Percentiles rank a stretch among this genome's conserved stretches.
These are phyloP conservation scores for Spergularia azorica DNA, from an alignment of 179 eudicot genomes.

Conservation along the genomic window DNA sequence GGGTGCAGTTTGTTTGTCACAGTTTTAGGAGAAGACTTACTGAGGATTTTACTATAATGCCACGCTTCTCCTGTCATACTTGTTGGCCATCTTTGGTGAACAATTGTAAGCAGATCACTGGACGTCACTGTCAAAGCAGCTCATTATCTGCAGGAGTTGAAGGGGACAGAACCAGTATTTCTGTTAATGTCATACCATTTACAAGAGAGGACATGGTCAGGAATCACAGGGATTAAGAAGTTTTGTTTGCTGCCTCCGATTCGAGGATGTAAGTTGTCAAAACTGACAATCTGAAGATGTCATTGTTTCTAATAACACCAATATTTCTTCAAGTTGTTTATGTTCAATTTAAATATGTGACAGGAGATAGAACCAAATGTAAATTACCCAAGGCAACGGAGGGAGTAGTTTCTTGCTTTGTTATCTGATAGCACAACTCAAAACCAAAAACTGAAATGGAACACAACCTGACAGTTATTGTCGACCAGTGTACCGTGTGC, in stretches of 20 bases:
- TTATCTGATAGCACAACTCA: background rate
- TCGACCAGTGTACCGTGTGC: too few relatives aligned
- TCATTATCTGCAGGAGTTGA: constrained; percentile 19
- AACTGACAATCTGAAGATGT: background rate
- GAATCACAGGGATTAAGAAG: constrained; percentile 1
- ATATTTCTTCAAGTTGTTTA: too few relatives aligned
- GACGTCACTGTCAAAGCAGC: background rate
- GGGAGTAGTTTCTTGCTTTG: background rate
- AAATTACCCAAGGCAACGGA: too few relatives aligned
- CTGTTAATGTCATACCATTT: constrained; percentile 17
- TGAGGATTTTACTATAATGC: background rate
- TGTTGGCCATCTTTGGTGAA: constrained; percentile 35
- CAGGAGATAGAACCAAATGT: too few relatives aligned
- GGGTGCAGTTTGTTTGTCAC: constrained; percentile 31
- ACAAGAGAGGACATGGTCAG: constrained; percentile 24
- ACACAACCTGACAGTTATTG: too few relatives aligned
- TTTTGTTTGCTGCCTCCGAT: background rate
- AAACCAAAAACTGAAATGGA: background rate
- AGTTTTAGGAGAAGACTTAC: background rate
- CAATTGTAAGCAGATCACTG: constrained; percentile 33
- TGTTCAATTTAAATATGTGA: too few relatives aligned
- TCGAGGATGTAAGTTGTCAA: background rate
- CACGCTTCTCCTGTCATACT: background rate
- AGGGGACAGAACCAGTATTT: background rate
- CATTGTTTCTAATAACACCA: too few relatives aligned